Evolutionary conservation across 805 yeast species (phyloP).

Genomic region (Saturnispora zaruensis): DNA sequence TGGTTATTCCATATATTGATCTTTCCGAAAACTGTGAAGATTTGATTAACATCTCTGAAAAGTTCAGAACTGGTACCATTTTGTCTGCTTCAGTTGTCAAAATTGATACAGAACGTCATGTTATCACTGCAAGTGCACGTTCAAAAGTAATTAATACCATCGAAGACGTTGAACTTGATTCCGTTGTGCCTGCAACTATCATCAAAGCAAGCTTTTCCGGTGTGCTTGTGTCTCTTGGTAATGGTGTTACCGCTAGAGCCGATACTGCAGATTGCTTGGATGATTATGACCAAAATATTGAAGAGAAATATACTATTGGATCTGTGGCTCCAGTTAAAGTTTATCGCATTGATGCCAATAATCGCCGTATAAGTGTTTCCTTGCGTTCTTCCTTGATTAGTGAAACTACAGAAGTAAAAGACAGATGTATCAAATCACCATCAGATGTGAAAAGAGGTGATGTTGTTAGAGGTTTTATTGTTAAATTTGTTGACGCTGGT

Average conservation of each 20-base stretch:
- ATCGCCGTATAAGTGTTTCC: slow-evolving; percentile 52
- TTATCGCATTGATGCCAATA: slow-evolving; percentile 35
- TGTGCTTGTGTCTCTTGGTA: slow-evolving; percentile 64
- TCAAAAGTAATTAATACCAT: slow-evolving; percentile 31
- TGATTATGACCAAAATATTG: slow-evolving; percentile 49
- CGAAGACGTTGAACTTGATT: slow-evolving; percentile 46
- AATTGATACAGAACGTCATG: slow-evolving; percentile 44
- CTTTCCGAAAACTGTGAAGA: slow-evolving; percentile 45
- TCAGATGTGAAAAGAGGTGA: slow-evolving; percentile 59
- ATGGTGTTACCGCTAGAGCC: slow-evolving; percentile 51
- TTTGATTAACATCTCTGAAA: slow-evolving; percentile 41
- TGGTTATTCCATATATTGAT: slow-evolving; percentile 58
- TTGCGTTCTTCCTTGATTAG: slow-evolving; percentile 36
- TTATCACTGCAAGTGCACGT: slow-evolving; percentile 34
- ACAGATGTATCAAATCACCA: slow-evolving; percentile 39
- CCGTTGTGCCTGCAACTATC: slow-evolving; percentile 52
- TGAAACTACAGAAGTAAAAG: slow-evolving; percentile 33
- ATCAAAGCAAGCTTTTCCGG: slow-evolving; percentile 48
- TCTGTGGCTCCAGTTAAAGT: slow-evolving; percentile 53
- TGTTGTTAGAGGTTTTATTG: slow-evolving; percentile 74
- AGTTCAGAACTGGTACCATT: slow-evolving; percentile 67
- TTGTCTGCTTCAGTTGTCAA: slow-evolving; percentile 47
- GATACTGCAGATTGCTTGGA: slow-evolving; percentile 71
- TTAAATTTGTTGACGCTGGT: slow-evolving; percentile 66
- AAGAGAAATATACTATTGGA: slow-evolving; percentile 40